These are phyloP conservation scores for Suhomyces anneliseae DNA, from an alignment of 1,139 yeast genomes.

Conservation along the genomic window DNA sequence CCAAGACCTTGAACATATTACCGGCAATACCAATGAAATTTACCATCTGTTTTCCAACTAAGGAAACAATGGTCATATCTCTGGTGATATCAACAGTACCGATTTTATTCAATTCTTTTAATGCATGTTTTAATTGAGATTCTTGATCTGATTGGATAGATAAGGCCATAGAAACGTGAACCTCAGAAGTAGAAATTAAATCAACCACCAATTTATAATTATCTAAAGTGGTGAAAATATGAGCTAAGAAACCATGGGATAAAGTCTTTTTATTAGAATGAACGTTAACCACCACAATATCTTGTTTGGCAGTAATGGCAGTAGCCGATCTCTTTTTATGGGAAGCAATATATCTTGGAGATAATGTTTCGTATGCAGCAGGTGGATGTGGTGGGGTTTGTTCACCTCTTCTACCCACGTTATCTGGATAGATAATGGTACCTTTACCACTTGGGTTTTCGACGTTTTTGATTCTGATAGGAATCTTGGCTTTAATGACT, in stretches of 20 bases:
- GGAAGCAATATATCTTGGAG: conserved; percentile 45
- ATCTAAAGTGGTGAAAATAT: conserved; percentile 84
- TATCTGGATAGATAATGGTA: conserved; percentile 90
- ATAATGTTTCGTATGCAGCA: conserved; percentile 59
- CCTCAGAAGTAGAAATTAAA: conserved; percentile 94
- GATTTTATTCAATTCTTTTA: conserved; percentile 71
- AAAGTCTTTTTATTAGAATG: conserved; percentile 92
- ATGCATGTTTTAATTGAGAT: conserved; percentile 60
- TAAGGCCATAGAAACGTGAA: conserved; percentile 96
- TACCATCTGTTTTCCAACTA: conserved; percentile 97
- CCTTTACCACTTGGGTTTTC: conserved; percentile 90
- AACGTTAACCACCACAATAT: conserved; percentile 86
- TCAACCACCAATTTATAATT: conserved; percentile 86
- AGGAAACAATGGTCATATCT: conserved; percentile 85
- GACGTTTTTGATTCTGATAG: conserved; percentile 93
- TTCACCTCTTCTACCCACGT: conserved; percentile 80
- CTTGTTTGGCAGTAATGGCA: conserved; percentile 93
- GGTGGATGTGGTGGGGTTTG: conserved; percentile 96
- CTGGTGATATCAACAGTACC: conserved; percentile 89
- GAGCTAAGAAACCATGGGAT: conserved; percentile 93
- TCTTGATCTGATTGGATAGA: conserved; percentile 70
- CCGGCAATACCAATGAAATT: conserved; percentile 97
- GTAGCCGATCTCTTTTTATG: conserved; percentile 80
- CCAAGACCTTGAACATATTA: conserved; percentile 91
- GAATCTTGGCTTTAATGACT: conserved; percentile 92